Evolutionary conservation across 495 filamentous ascomycete species (phyloP), one percentile per base, ranked within the genome.

Genomic region (Penicillium flavigenum): DNA sequence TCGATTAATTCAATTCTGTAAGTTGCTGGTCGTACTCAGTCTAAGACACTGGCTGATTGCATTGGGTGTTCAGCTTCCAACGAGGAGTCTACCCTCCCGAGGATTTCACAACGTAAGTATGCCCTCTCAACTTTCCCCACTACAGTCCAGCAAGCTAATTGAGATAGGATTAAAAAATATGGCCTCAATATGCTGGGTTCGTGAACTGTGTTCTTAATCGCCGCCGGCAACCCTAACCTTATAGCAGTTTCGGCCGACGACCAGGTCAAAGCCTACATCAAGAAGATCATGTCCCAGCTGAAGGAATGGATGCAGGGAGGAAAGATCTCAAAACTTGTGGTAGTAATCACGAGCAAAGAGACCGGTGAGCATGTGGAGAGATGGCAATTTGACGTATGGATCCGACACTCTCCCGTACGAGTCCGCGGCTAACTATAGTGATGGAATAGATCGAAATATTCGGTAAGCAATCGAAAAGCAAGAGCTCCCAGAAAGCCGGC

Each of bases 261-360:
- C 77, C 92, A 98, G 71, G 94, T 98, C 63, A 95, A 96, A 77
- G 91, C 92, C 49, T 98, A 98, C 73, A 95, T 96, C 80, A 96
- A 95, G 77, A 96, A 94, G 77, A 96, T 97, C 74, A 97, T 96
- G 90, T 88, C 87, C 5, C 92, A 96, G 74, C 83, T 97, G 44
- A 91, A 93, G 74, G 88, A 87, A 66, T 98, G 94, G 94, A 98
- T 96, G 89, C 78, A 89, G 43, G 88, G 88, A 63, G 90, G 92
- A 66, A 98, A 98, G 76, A 95, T 98, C 63, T 92, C 88, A 14
- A 98, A 96, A 74, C 85, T 98, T 2, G 93, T 98, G 27, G 86
- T 98, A 29, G 93, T 98, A 19, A 90, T 98, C 63, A 96, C 93
- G 1, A 86, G 86, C 76, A 96, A 96, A 71, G 94, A 98, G 71